A percentile compares a stretch with the other conserved stretches of the same genome.
These are phyloP conservation scores for Leptomonas pyrrhocoris DNA, from an alignment of 208 protist genomes.

Conservation along the genomic window DNA sequence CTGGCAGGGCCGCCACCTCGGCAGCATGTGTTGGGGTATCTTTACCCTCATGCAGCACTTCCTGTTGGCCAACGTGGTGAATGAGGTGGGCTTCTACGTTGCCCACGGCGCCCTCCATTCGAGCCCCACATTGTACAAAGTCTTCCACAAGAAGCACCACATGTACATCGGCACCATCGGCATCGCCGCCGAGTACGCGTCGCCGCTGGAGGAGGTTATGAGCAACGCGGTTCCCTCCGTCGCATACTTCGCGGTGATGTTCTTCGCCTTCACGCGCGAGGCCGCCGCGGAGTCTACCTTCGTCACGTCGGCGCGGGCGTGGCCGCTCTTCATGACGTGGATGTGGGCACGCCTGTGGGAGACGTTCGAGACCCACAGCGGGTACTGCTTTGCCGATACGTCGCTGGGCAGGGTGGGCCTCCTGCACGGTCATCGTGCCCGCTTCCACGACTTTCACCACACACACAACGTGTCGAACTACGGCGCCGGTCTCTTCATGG, in stretches of 20 bases:
- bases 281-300: conserved; percentile 24
- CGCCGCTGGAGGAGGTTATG: conserved; percentile 46
- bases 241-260: conserved; percentile 41
- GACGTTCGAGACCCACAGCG: conserved; percentile 66
- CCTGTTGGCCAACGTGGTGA: conserved; percentile 43
- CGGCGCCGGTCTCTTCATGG: conserved; percentile 48
- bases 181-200: conserved; percentile 66
- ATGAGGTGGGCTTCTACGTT: conserved; percentile 58
- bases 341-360: conserved; percentile 55
- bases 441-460: conserved; percentile 79
- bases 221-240: conserved; percentile 52
- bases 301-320: conserved; percentile 35
- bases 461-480: conserved; percentile 71
- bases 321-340: conserved; percentile 54
- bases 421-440: conserved; percentile 47
- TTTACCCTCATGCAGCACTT: conserved; percentile 38
- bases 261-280: conserved; percentile 37
- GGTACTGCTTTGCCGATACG: conserved; percentile 66
- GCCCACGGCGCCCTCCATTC: conserved; percentile 48
- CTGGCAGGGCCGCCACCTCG: conserved; percentile 14
- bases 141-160: conserved; percentile 77
- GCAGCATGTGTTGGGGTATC: conserved; percentile 6
- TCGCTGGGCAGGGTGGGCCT: conserved; percentile 49
- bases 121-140: conserved; percentile 40
- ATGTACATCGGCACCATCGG: conserved; percentile 67